Evolutionary conservation across 768 basidiomycete species (phyloP), one percentile per base, ranked within the genome.

Genomic region (Leccinum variicolor): DNA sequence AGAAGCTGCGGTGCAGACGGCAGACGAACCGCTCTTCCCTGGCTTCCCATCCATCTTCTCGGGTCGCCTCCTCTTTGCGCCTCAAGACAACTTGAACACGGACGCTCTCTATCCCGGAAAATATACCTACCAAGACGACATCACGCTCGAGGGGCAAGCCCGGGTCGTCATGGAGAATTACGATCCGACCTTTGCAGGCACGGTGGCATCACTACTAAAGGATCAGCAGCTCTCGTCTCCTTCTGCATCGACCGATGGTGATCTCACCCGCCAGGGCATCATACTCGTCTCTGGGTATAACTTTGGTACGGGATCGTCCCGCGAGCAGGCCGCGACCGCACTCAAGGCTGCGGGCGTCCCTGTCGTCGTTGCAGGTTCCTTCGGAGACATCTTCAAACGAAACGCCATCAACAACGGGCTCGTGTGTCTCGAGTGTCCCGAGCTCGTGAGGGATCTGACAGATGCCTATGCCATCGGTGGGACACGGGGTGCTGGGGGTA

Each of bases 151-250:
- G 60, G 84, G 87, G 28, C 97, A 98, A 72, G 95, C 94, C 2
- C 85, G 97, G 66, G 90, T 98, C 21, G 96, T 98, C 41, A 98
- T 98, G 95, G 96, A 99, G 77, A 99, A 98, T 77, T 98, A 99
- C 73, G 96, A 99, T 66, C 87, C 92, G 0, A 74, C 79, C 0
- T 98, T 98, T 71, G 90, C 96, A 13, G 53, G 77, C 2, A 82
- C 84, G 53, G 87, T 91, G 36, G 81, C 84, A 3, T 75, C 80
- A 11, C 73, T 90, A 15, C 29, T 1, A 70, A 77, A 66, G 34
- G n/a, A 48, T 17, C 29, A 11, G 11, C 57, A 23, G 8, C 48
- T 68, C 13, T 67, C 74, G 29, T 54, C 52, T 34, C 62, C 41
- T 49, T 56, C 64, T 33, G 33, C 63, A 17, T 61, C 56, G 9